A percentile compares a stretch with the other conserved stretches of the same genome.
Conservation (phyloP, 139 green algal species). For the Coccomyxa sp. region DNA sequence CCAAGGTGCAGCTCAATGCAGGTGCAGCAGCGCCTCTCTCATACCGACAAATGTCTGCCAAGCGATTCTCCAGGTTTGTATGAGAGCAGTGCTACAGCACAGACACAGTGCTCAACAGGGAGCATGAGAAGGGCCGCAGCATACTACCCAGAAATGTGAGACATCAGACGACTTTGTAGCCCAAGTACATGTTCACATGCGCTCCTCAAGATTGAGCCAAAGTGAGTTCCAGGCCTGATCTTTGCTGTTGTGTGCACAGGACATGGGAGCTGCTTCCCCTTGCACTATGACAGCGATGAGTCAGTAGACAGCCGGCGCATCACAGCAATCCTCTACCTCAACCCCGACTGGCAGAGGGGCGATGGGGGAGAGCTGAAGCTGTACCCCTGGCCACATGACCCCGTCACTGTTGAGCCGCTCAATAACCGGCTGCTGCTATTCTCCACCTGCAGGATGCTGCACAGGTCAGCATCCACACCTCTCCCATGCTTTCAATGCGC, state of each 20-base stretch:
- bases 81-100: background rate
- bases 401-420: slow-evolving; percentile 54
- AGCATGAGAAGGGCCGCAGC: background rate
- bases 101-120: background rate
- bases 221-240: background rate
- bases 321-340: slow-evolving; percentile 59
- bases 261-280: slow-evolving; percentile 67
- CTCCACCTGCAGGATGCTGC: slow-evolving; percentile 57
- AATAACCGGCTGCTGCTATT: slow-evolving; percentile 72
- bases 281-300: slow-evolving; percentile 72
- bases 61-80: background rate
- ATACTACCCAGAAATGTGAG: background rate
- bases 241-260: slow-evolving; percentile 14
- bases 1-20: slow-evolving; percentile 75
- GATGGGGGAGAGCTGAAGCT: slow-evolving; percentile 65
- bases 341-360: slow-evolving; percentile 34
- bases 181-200: background rate
- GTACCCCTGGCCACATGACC: slow-evolving; percentile 56
- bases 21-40: slow-evolving; percentile 11
- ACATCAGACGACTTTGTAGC: background rate
- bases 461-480: slow-evolving; percentile 35
- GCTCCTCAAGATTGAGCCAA: background rate
- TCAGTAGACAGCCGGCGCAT: slow-evolving; percentile 55
- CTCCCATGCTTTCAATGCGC: background rate
- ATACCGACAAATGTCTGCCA: too few relatives aligned